Base-by-base conservation (phyloP, 2,329 filamentous ascomycete genomes). In the Trichophyton mentagrophytes region DNA sequence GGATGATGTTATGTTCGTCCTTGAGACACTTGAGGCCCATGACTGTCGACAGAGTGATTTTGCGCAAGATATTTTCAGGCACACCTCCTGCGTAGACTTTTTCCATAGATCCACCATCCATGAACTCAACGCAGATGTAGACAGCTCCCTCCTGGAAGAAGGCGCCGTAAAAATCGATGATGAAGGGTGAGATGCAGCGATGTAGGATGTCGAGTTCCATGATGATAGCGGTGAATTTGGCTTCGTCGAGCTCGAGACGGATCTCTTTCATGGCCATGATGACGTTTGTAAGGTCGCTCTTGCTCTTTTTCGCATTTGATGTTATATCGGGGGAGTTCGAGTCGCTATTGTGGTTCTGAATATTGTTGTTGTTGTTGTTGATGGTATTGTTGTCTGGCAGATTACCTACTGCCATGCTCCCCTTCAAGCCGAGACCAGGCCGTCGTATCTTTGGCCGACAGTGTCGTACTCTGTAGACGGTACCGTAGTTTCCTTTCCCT, bases 231-330 rank as follows among this genome's bases (percentile, higher is more conserved):
- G 89, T 87, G 71, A 99, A 96, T 73, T 99, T 99, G 64, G 90
- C 87, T 72, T 99, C 93, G 69, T 99, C 93, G 59, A 99, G 80
- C 73, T 99, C 93, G 8, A 99, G 79, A 20, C 93, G 85, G 68
- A 99, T 95, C 74, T 99, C 93, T 73, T 99, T 99, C 93, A 99
- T 99, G 13, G 93, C 93, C 93, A 99, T 97, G 62, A 96, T 80
- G 57, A 88, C 83, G 17, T 92, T 90, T 0, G 76, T 72, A 7
- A 66, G 63, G 20, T 62, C 64, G 30, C 63, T 64, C 22, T 74
- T 70, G 67, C 51, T 68, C 66, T 36, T 17, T 17, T 42, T 57
- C 7, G 8, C 22, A 13, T 11, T 25, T 20, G 55, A 8, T 1
- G 7, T 6, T n/a, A 33, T 40, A 15, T 25, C 33, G 55, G 17